phyloP scores from a whole-genome alignment of 2,329 filamentous ascomycete genomes.

The Coccinonectria pachysandricola region DNA sequence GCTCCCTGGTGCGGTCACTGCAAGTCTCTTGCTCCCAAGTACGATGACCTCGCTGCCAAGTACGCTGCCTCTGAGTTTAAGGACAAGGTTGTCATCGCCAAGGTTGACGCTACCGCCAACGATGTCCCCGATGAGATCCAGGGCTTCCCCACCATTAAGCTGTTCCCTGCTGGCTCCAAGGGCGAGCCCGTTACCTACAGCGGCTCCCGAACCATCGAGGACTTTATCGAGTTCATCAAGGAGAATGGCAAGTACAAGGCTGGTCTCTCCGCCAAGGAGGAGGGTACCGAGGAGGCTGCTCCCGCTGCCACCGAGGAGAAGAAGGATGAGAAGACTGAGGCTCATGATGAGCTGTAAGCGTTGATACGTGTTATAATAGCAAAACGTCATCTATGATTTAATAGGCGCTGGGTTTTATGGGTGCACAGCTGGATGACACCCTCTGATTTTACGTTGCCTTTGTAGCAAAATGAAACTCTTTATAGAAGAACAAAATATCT shows the following conservation, averaged over 20 bases:
- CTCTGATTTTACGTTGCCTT: slow-evolving; percentile 19
- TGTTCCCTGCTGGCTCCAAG: slow-evolving; percentile 89
- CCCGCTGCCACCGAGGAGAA: slow-evolving; percentile 43
- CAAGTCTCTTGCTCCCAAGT: slow-evolving; percentile 95
- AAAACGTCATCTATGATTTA: slow-evolving; percentile 24
- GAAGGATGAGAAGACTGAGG: slow-evolving; percentile 39
- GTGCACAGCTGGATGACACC: slow-evolving; percentile 15
- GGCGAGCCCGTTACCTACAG: slow-evolving; percentile 73
- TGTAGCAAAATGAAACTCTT: slow-evolving; percentile 16
- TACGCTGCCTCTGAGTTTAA: slow-evolving; percentile 73
- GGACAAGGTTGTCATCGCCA: slow-evolving; percentile 83
- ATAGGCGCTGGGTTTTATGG: slow-evolving; percentile 24
- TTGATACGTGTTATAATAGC: slow-evolving; percentile 17
- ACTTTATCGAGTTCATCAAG: slow-evolving; percentile 83
- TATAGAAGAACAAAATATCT: slow-evolving; percentile 14
- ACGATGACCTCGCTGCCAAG: slow-evolving; percentile 76
- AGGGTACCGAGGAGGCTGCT: slow-evolving; percentile 44
- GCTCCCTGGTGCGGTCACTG: slow-evolving; percentile 99
- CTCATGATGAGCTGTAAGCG: slow-evolving; percentile 68
- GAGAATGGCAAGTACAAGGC: slow-evolving; percentile 90
- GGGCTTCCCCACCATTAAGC: slow-evolving; percentile 98
- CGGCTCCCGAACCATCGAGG: slow-evolving; percentile 80
- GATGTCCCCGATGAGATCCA: slow-evolving; percentile 94
- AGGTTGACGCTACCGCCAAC: slow-evolving; percentile 93
- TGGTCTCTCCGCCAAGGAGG: slow-evolving; percentile 48